Evolutionary conservation across 2,329 filamentous ascomycete species (phyloP).

Genomic region (Pseudogymnoascus sp.): DNA sequence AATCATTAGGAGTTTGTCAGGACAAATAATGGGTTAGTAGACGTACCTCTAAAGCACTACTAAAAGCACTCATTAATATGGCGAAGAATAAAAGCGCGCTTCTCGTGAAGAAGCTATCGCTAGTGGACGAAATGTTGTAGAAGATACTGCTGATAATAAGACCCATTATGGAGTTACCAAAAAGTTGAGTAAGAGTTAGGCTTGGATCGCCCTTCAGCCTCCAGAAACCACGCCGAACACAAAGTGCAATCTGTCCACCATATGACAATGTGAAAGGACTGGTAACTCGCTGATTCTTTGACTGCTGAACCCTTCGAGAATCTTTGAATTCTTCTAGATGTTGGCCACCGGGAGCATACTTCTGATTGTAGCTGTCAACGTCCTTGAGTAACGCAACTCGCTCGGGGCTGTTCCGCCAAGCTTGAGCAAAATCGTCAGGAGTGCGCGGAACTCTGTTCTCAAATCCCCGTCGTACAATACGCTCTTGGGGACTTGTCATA

Average conservation of each 20-base stretch:
- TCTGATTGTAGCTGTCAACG: conserved; percentile 32
- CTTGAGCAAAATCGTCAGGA: no score
- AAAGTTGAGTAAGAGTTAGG: conserved; percentile 63
- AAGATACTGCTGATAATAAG: conserved; percentile 42
- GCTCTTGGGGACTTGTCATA: no score
- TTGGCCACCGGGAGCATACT: conserved; percentile 25
- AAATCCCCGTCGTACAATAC: no score
- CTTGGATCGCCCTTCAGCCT: conserved; percentile 60
- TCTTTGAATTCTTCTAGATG: conserved; percentile 33
- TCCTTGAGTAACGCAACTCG: conserved; percentile 41
- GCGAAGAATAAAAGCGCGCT: conserved; percentile 27
- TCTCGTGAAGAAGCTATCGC: conserved; percentile 53
- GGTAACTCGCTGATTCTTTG: conserved; percentile 21
- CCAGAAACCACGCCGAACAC: conserved; percentile 46
- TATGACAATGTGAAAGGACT: no score
- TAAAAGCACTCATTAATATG: no score
- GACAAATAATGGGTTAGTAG: conserved; percentile 43
- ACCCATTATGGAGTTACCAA: conserved; percentile 39
- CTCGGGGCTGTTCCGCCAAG: no score
- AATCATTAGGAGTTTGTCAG: not conserved
- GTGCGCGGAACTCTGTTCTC: no score
- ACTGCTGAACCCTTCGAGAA: conserved; percentile 18
- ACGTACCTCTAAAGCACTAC: conserved; percentile 44
- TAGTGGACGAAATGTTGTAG: conserved; percentile 37
- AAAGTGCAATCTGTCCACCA: no score